These are phyloP conservation scores for Lactuca saligna DNA, from an alignment of 129 eudicot species.

Conservation along the genomic window DNA sequence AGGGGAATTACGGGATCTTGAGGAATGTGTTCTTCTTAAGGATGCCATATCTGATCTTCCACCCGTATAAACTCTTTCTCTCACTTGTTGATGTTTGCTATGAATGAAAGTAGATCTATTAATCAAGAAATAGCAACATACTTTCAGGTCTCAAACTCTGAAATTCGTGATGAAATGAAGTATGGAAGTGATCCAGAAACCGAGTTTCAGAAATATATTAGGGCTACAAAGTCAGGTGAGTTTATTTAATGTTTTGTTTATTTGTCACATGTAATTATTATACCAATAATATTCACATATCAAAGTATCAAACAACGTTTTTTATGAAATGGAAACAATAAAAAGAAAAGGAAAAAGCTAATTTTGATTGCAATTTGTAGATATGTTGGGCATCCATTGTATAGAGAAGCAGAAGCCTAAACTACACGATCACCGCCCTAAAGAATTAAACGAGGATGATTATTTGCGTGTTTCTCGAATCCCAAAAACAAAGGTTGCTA, in stretches of 20 bases:
- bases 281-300: no score
- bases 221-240: slow-evolving; percentile 61
- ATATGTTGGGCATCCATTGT: slow-evolving; percentile 47
- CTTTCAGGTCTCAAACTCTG: slow-evolving; percentile 50
- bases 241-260: background rate
- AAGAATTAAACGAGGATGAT: slow-evolving; percentile 44
- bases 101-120: no score
- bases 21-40: slow-evolving; percentile 46
- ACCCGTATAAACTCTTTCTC: slow-evolving; percentile 39
- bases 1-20: slow-evolving; percentile 53
- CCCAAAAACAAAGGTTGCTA: slow-evolving; percentile 50
- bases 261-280: background rate
- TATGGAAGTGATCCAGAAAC: slow-evolving; percentile 47
- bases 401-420: slow-evolving; percentile 24
- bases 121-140: background rate
- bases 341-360: background rate
- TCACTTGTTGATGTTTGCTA: slow-evolving; percentile 10
- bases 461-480: slow-evolving; percentile 53
- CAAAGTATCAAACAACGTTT: background rate
- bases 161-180: slow-evolving; percentile 45
- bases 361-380: slow-evolving; percentile 22
- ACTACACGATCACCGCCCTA: slow-evolving; percentile 57
- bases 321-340: background rate
- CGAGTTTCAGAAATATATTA: slow-evolving; percentile 58
- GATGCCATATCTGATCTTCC: slow-evolving; percentile 76